Base-by-base conservation (phyloP, 2,329 filamentous ascomycete species). In the Pseudogymnoascus sp. region DNA sequence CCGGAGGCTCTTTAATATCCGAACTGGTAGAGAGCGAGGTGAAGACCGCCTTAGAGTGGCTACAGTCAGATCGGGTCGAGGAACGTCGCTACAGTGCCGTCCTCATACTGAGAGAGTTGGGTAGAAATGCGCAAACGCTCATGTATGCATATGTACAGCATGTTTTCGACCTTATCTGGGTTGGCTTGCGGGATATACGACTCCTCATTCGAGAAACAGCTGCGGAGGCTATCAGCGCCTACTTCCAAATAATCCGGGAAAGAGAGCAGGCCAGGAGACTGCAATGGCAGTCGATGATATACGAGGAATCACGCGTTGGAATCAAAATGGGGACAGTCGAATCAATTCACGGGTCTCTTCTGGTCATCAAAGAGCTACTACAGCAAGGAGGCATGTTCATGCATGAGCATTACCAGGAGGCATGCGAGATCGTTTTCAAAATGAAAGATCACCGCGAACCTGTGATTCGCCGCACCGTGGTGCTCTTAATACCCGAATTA, bases 331-430 rank as follows among this genome's bases (percentile, higher is more conserved):
- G 87, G 69, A 91, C 91, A 16, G 84, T 96, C 62, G 95, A 99
- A 74, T 89, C 87, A 65, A 88, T 96, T 43, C 96, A 99, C 73
- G 95, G 91, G n/a, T 97, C 93, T 1, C 82, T 99, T 42, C 82
- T 99, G 18, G 92, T 96, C 1, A 83, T 97, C 70, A 96, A 93
- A 74, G 93, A 97, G 77, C 83, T 99, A 59, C 85, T 99, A 16
- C 86, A 95, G 66, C 93, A 96, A 74, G 95, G 95, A 62, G 93
- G 92, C 69, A 99, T 99, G 93, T 99, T 96, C 76, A 97, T 99
- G 95, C 92, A 96, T 71, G 90, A 93, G 40, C 87, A 93, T 72
- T 99, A 97, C 75, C 86, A 88, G 64, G 91, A 96, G 69, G 88
- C 91, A 9, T 97, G 93, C 74, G 95, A 99, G 66, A 93, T 95